Evolutionary conservation across 1,139 yeast genomes (phyloP), one percentile per base, ranked within the genome.

Genomic region (Pichia terricola): DNA sequence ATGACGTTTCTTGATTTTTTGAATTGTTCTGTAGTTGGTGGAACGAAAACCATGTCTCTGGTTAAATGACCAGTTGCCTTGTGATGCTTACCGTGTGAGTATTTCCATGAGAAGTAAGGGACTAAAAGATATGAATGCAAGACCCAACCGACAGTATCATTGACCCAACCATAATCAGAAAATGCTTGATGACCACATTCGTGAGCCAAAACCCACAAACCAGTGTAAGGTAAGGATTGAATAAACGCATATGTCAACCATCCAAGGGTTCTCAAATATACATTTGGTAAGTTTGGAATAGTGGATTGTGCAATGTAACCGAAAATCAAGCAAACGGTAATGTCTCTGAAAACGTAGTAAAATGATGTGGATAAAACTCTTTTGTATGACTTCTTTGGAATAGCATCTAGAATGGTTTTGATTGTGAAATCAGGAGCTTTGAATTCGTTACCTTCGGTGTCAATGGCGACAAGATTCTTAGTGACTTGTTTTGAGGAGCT

Each of bases 101-200:
- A 75, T 53, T 77, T 77, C 82, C 82, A 77, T 4, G 81, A 74
- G 53, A 77, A 77, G 62, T 73, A 77, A 32, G 82, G 82, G 34
- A 76, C 81, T 55, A 73, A 58, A 49, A 75, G 62, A 56, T 72
- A 76, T 35, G 79, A 73, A 60, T 77, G 82, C 47, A 77, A 64
- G 27, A 75, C 61, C 81, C 81, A 77, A 40, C 82, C 82, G 42
- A 75, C 73, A 34, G 70, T 58, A 57, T 77, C 81, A 53, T 77
- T 77, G 48, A 77, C 69, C 65, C 65, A 64, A 34, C 70, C 73
- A 57, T 73, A 75, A 56, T 75, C 79, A 44, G 75, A 67, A 57
- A 77, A 77, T 11, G 81, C 81, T 56, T 72, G 77, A 57, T 77
- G 82, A 45, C 82, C 82, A 69, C 82, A 77, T 59, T 77, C 82